Evolutionary conservation across 495 filamentous ascomycete genomes (phyloP).

Genomic region (Hypoxylon crocopeplum): DNA sequence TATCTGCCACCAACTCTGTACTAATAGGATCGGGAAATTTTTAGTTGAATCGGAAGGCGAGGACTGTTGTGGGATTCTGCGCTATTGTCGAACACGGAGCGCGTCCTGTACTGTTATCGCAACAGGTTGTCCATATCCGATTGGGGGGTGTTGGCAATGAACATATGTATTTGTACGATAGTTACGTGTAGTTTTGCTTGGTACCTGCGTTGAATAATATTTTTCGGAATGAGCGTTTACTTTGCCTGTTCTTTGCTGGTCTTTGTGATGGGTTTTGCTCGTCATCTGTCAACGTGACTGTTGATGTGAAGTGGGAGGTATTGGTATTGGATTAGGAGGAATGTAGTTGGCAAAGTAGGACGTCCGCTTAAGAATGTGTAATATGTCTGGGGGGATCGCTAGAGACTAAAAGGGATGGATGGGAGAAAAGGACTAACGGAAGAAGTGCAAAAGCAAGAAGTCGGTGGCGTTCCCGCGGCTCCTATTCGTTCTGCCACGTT

Average conservation of each 20-base stretch:
- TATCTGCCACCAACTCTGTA: constrained; percentile 8
- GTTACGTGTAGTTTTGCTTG: constrained; percentile 6
- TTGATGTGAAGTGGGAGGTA: too few species aligned
- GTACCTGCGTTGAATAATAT: constrained; percentile 6
- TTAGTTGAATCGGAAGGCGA: background rate
- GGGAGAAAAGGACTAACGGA: too few species aligned
- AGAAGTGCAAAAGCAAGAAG: background rate
- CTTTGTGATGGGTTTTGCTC: too few species aligned
- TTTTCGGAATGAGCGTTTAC: too few species aligned
- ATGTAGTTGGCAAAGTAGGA: too few species aligned
- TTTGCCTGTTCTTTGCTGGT: too few species aligned
- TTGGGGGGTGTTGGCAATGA: background rate
- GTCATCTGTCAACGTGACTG: too few species aligned
- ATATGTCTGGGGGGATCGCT: too few species aligned
- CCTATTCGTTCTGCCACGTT: too few species aligned
- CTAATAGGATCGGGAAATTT: constrained; percentile 6
- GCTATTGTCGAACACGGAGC: constrained; percentile 1
- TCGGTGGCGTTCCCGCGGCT: background rate
- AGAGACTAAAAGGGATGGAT: too few species aligned
- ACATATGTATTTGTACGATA: constrained; percentile 17
- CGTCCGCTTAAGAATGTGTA: too few species aligned
- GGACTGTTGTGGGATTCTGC: background rate
- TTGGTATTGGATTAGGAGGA: too few species aligned
- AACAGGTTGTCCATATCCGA: background rate
- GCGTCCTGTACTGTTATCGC: constrained; percentile 1